A percentile compares a stretch with the other conserved stretches of the same genome.
These are phyloP conservation scores for Lindgomyces ingoldianus DNA, from an alignment of 495 filamentous ascomycete genomes.

Conservation along the genomic window DNA sequence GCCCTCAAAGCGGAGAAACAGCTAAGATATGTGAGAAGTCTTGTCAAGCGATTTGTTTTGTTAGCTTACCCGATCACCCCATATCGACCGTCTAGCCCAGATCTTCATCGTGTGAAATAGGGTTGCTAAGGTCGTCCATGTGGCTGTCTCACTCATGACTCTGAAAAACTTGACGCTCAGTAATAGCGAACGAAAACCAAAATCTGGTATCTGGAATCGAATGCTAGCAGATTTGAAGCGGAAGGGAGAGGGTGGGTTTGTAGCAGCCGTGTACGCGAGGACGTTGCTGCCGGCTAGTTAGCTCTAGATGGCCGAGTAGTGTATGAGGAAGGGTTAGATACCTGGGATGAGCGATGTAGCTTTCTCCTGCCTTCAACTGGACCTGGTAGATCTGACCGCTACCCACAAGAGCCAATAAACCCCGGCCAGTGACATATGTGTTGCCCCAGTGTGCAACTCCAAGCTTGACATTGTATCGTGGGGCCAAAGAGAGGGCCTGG, in stretches of 20 bases:
- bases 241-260: constrained; percentile 74
- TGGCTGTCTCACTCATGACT: constrained; percentile 64
- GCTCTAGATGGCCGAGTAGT: constrained; percentile 2
- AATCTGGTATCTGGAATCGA: constrained; percentile 74
- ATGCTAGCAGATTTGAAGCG: constrained; percentile 76
- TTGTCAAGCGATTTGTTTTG: neutral
- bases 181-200: constrained; percentile 56
- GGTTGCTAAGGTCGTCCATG: constrained; percentile 66
- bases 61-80: constrained; percentile 77
- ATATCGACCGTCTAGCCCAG: constrained; percentile 76
- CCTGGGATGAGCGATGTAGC: constrained; percentile 83
- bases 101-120: constrained; percentile 68
- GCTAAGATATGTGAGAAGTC: constrained; percentile 44
- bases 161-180: constrained; percentile 69
- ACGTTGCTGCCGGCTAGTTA: constrained; percentile 62
- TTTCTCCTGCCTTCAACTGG: constrained; percentile 72
- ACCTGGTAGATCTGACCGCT: constrained; percentile 86
- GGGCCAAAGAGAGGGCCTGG: constrained; percentile 72
- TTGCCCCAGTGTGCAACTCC: constrained; percentile 88
- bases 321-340: constrained; percentile 34
- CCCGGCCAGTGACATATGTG: constrained; percentile 81
- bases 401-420: constrained; percentile 79
- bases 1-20: constrained; percentile 87
- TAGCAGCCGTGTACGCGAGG: constrained; percentile 79
- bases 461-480: constrained; percentile 71